Conservation (phyloP, 2,329 filamentous ascomycete genomes). For the Shiraia bambusicola region DNA sequence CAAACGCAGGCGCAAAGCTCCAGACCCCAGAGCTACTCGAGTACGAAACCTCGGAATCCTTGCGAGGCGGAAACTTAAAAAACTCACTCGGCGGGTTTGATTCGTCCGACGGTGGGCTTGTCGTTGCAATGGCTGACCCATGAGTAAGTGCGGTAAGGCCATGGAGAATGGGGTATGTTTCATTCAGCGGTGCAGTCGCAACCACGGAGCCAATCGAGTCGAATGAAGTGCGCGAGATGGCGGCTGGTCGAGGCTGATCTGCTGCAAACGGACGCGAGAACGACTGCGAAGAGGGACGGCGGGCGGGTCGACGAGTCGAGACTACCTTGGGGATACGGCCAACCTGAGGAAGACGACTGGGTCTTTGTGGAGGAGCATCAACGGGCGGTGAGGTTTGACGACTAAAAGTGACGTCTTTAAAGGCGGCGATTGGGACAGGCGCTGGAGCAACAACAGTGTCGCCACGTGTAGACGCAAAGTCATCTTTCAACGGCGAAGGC, state of each 20-base stretch:
- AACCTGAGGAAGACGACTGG: conserved; percentile 74
- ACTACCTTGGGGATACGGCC: conserved; percentile 84
- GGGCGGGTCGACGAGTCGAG: conserved; percentile 62
- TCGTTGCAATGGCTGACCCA: conserved; percentile 43
- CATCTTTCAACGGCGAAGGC: conserved; percentile 15
- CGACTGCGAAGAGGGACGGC: conserved; percentile 70
- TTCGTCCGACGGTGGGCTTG: conserved; percentile 34
- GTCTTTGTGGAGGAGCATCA: conserved; percentile 43
- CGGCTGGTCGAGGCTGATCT: conserved; percentile 45
- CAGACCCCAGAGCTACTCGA: conserved; percentile 66
- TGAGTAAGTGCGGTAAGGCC: conserved; percentile 37
- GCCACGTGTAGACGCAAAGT: conserved; percentile 1
- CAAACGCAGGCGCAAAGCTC: conserved; percentile 57
- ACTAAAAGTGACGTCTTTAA: conserved; percentile 7
- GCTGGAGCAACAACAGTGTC: background rate
- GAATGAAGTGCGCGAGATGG: conserved; percentile 34
- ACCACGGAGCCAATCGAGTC: conserved; percentile 33
- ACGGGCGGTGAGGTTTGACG: conserved; percentile 25
- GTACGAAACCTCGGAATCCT: conserved; percentile 67
- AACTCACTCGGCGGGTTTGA: conserved; percentile 60
- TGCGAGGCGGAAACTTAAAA: conserved; percentile 70
- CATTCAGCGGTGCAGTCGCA: conserved; percentile 31
- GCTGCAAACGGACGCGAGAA: conserved; percentile 79
- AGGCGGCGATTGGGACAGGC: background rate
- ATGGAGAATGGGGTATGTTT: conserved; percentile 40